Evolutionary conservation across 176 grass and related monocot genomes (phyloP), one percentile per base, ranked within the genome.

Genomic region (Cymbopogon citratus): DNA sequence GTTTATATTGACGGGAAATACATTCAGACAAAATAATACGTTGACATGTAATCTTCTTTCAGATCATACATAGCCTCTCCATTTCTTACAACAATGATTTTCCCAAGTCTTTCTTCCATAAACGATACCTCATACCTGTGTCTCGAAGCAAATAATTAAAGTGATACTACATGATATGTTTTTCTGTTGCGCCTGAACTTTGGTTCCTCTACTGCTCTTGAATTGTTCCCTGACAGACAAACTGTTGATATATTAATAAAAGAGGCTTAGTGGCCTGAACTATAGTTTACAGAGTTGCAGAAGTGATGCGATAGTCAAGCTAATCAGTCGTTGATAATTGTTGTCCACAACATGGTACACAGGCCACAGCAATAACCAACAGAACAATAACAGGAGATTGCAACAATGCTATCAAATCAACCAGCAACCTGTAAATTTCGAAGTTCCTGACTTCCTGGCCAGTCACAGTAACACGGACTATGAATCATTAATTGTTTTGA

Each of bases 1-100:
- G 68, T 83, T 66, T 84, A 79, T 38, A 66, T 88, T 29, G 75
- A 74, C 16, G 80, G 86, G 26, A 35, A 46, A 38, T 79, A 48
- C 14, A 73, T 79, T 57, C 19, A 1, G 54, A 4, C 39, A 19
- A 77, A 73, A 29, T 35, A 33, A 83, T n/a, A n/a, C n/a, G 39
- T n/a, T 34, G 41, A 4, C 74, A 52, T 71, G 21, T 33, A 51
- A 52, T 74, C 43, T 31, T 65, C 7, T 0, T n/a, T 29, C 28
- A 3, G 10, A 5, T 28, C 24, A 5, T 80, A 7, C 29, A 7
- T 39, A 64, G 11, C 27, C 21, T 78, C 27, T 71, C 23, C 6
- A n/a, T 63, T 72, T 21, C 71, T 73, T 24, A 26, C 2, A 70
- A 23, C 39, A 15, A 45, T 71, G 10, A 16, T 45, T 26, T 3